Evolutionary conservation across 2,329 filamentous ascomycete genomes (phyloP).

Genomic region (Xylariomycetidae sp.): DNA sequence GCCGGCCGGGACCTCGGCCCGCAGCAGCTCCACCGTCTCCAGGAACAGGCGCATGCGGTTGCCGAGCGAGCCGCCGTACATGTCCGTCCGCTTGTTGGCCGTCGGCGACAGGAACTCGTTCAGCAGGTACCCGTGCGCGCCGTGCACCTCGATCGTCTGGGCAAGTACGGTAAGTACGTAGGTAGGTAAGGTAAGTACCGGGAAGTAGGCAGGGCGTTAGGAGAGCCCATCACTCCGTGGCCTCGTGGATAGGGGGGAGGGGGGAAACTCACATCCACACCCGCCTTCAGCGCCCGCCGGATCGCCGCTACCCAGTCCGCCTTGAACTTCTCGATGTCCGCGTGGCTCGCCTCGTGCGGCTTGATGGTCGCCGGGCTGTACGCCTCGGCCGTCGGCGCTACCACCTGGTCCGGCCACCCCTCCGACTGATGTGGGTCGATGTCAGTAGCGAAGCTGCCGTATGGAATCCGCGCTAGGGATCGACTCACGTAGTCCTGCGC

Average conservation of each 20-base stretch:
- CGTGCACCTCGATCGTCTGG: slow-evolving; percentile 31
- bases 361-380: slow-evolving; percentile 19
- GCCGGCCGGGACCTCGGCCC: slow-evolving; percentile 9
- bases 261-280: slow-evolving; percentile 24
- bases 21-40: slow-evolving; percentile 14
- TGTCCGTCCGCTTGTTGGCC: slow-evolving; percentile 40
- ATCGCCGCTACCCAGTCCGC: slow-evolving; percentile 26
- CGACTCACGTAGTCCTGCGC: slow-evolving; percentile 11
- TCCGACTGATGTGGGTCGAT: slow-evolving; percentile 11
- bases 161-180: too few relatives aligned
- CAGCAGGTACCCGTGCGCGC: slow-evolving; percentile 42
- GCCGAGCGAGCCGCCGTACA: slow-evolving; percentile 39
- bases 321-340: slow-evolving; percentile 29
- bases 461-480: too few relatives aligned
- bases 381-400: slow-evolving; percentile 21
- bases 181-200: too few relatives aligned
- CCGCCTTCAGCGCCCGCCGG: slow-evolving; percentile 26
- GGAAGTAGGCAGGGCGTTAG: too few relatives aligned
- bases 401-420: slow-evolving; percentile 25
- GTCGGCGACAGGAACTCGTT: slow-evolving; percentile 38
- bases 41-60: slow-evolving; percentile 35
- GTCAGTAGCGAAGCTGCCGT: neutral
- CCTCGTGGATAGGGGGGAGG: neutral
- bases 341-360: slow-evolving; percentile 24
- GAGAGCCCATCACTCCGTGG: too few relatives aligned